These are phyloP conservation scores for Penicillium pulvis DNA, from an alignment of 495 filamentous ascomycete genomes.

Conservation along the genomic window DNA sequence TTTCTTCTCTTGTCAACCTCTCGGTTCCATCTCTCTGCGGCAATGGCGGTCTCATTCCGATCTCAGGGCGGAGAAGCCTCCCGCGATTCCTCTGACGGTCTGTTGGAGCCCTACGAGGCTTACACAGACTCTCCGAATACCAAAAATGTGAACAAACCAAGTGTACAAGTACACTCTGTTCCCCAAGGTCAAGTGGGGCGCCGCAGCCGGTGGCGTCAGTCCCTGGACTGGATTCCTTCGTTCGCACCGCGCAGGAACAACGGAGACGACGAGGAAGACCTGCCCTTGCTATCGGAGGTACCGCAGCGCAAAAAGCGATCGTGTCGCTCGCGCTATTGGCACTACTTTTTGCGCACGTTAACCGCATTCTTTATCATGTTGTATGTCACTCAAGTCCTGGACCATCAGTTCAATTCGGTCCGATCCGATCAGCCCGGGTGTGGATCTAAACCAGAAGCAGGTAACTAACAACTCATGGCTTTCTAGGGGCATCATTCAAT, in stretches of 20 bases:
- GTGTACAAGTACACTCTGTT: conserved; percentile 6
- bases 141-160: conserved; percentile 5
- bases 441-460: not conserved
- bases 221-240: conserved; percentile 20
- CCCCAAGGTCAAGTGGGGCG: conserved; percentile 20
- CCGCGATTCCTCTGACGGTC: conserved; percentile 12
- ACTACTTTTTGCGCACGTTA: conserved; percentile 23
- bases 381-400: conserved; percentile 27
- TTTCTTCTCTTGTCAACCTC: not conserved
- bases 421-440: not conserved
- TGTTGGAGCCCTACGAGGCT: conserved; percentile 20
- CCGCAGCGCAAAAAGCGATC: conserved; percentile 8
- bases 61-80: conserved; percentile 2
- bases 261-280: conserved; percentile 16
- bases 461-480: not conserved
- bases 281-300: conserved; percentile 27
- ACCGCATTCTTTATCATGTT: conserved; percentile 42
- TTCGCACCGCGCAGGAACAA: conserved; percentile 11
- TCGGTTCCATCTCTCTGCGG: not conserved
- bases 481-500: conserved; percentile 48
- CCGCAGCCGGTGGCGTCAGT: conserved; percentile 19
- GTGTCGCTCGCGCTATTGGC: conserved; percentile 16
- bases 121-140: conserved; percentile 23
- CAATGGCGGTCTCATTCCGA: conserved; percentile 13
- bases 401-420: not conserved